These are phyloP conservation scores for Fusarium tricinctum DNA, from an alignment of 2,329 filamentous ascomycete species.

Conservation along the genomic window DNA sequence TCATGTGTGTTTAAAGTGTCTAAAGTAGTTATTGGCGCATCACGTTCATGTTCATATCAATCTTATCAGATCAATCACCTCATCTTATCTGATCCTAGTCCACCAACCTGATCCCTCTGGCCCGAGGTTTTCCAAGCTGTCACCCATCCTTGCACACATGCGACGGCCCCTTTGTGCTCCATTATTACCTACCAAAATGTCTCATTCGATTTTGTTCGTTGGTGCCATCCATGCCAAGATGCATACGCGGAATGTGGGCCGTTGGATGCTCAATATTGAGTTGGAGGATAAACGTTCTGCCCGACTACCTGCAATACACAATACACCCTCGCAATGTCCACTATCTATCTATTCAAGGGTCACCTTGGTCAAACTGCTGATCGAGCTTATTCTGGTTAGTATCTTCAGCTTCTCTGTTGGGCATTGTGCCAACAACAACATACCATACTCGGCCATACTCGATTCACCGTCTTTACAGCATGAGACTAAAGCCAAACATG, in stretches of 20 bases:
- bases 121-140: neutral
- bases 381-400: constrained; percentile 1
- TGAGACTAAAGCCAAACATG: too few species aligned
- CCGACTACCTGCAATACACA: constrained; percentile 2
- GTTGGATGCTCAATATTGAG: neutral
- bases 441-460: too few species aligned
- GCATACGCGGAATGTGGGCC: too few species aligned
- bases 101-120: too few species aligned
- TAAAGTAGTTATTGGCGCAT: constrained; percentile 19
- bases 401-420: too few species aligned
- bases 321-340: constrained; percentile 6
- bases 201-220: constrained; percentile 11
- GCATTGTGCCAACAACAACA: too few species aligned
- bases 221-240: neutral
- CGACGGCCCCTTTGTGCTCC: neutral
- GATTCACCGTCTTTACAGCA: too few species aligned
- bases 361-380: neutral
- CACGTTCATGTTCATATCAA: neutral
- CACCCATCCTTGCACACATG: constrained; percentile 12
- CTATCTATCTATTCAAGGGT: constrained; percentile 6
- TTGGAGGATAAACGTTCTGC: constrained; percentile 19
- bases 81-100: constrained; percentile 44
- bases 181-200: neutral
- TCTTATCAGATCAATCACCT: constrained; percentile 44
- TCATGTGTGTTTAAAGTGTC: neutral